A percentile compares a stretch with the other conserved stretches of the same genome.
Conservation (phyloP, 345 rosid genomes). For the Erucastrum elatum region DNA sequence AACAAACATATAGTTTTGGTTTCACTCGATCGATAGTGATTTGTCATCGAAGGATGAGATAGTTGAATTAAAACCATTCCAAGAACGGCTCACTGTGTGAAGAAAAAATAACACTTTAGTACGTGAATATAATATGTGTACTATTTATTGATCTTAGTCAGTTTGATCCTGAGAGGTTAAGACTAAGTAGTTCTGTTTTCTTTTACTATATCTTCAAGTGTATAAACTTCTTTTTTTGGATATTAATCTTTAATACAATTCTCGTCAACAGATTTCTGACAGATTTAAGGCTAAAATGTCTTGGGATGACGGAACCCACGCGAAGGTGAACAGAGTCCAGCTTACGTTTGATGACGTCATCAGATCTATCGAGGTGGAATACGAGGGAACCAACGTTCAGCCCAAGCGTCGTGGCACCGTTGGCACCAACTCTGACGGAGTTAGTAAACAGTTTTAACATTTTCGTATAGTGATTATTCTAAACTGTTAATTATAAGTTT, state of each 20-base stretch:
- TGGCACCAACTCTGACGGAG: conserved; percentile 22
- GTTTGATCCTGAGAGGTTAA: not conserved
- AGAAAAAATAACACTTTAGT: too few relatives aligned
- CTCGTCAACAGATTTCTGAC: not conserved
- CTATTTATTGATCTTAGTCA: not conserved
- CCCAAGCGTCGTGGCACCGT: conserved; percentile 23
- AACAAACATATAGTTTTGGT: not conserved
- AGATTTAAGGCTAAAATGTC: conserved; percentile 13
- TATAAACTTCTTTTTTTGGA: not conserved
- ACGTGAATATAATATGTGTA: not conserved
- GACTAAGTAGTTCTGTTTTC: not conserved
- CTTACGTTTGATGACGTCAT: conserved; percentile 28
- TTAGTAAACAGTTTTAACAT: conserved; percentile 17
- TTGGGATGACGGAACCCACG: conserved; percentile 39
- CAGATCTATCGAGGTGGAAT: conserved; percentile 24
- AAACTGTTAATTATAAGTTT: too few relatives aligned
- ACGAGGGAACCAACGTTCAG: conserved; percentile 2
- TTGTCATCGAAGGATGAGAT: not conserved
- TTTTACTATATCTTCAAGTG: not conserved
- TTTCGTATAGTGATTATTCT: too few relatives aligned
- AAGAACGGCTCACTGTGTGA: too few relatives aligned
- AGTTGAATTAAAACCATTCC: not conserved
- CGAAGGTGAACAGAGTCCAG: conserved; percentile 22
- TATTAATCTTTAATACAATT: not conserved
- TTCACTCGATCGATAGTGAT: not conserved